A percentile compares a stretch with the other conserved stretches of the same genome.
phyloP scores from a whole-genome alignment of 257 asterid genomes.

The Solanum etuberosum region DNA sequence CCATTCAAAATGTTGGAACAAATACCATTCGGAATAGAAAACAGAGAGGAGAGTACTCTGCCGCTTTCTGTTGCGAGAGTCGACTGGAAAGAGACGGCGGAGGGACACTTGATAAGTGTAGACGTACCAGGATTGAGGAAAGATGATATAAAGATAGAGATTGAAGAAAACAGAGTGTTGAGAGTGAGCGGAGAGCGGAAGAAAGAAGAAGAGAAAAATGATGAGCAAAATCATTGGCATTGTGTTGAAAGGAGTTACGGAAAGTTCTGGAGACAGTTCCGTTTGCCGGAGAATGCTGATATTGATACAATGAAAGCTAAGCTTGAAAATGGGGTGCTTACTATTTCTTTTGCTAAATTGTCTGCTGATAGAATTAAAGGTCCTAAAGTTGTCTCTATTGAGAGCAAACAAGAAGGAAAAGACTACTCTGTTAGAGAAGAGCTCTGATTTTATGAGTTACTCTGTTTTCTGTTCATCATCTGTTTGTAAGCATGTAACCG shows the following conservation, averaged over 20 bases:
- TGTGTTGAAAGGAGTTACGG: constrained; percentile 6
- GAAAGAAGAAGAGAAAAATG: background rate
- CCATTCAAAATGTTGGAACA: constrained; percentile 19
- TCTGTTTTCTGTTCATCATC: background rate
- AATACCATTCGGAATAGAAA: constrained; percentile 7
- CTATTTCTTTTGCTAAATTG: constrained; percentile 5
- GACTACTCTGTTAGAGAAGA: background rate
- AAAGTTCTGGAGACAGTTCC: constrained; percentile 19
- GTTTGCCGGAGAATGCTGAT: constrained; percentile 15
- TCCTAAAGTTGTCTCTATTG: constrained; percentile 6
- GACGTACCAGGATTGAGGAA: constrained; percentile 18
- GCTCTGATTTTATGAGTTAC: background rate
- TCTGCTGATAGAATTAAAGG: constrained; percentile 9
- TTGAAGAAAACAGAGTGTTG: constrained; percentile 11
- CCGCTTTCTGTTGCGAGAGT: background rate
- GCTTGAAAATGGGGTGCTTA: constrained; percentile 19
- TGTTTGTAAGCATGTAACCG: no score
- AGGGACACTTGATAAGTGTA: background rate
- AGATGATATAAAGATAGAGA: constrained; percentile 11
- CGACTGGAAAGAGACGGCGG: constrained; percentile 21
- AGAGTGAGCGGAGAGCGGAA: constrained; percentile 12
- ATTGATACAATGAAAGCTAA: constrained; percentile 4
- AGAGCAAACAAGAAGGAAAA: background rate
- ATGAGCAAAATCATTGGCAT: constrained; percentile 8
- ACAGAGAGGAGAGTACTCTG: background rate